Evolutionary conservation across 1,284 basidiomycete species (phyloP), one percentile per base, ranked within the genome.

Genomic region (Grifola frondosa): DNA sequence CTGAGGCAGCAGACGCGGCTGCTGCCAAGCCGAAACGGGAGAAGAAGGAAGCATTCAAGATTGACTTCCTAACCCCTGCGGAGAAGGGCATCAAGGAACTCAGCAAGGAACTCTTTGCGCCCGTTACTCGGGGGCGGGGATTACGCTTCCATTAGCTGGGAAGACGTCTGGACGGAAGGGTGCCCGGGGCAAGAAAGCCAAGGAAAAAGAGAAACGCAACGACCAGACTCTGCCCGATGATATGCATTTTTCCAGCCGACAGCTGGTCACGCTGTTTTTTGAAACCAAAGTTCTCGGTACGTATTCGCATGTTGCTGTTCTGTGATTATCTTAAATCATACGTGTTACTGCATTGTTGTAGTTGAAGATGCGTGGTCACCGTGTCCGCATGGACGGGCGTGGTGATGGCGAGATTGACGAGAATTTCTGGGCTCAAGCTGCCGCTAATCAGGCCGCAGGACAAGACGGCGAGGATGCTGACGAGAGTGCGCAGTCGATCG

Each of bases 371-470:
- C 81, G 89, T 15, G 84, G 88, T 10, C 78, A 79, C 44, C 73
- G 74, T 34, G 79, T 74, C 13, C 66, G 68, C 31, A 68, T 78
- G 39, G 79, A 84, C 48, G 73, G 76, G 39, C 72, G 73, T 22
- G 78, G 74, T 10, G 84, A 90, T 51, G 91, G 86, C 28, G 92
- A 95, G 62, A 84, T 95, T 19, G 93, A 97, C 60, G 91, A 92
- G 64, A 84, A 88, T 49, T 97, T 94, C 70, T 98, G 96, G 96
- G 93, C 92, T 1, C 85, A 91, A 55, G 90, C 91, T 13, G 92
- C 91, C 6, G 88, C 88, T 1, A 81, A 88, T 44, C 81, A 89
- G 60, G 88, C 80, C 12, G 83, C 75, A 12, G 78, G 72, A 24
- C 74, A 75, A 6, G 63, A 71, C 17, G 73, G 64, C 6, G 74